These are phyloP conservation scores for Suillus discolor DNA, from an alignment of 768 basidiomycete genomes.

Conservation along the genomic window DNA sequence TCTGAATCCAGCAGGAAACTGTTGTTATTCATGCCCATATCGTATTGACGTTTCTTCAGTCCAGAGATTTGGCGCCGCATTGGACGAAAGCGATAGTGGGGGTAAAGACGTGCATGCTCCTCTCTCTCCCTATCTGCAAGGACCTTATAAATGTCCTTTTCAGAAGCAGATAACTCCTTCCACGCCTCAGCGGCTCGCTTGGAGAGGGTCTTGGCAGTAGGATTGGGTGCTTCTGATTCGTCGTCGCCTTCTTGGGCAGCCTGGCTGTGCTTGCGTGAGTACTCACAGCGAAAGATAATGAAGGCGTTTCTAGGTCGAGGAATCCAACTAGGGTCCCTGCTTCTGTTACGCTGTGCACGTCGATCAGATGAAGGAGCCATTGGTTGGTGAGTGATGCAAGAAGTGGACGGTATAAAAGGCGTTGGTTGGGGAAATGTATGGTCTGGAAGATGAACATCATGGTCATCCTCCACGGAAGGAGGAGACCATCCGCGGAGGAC, in stretches of 20 bases:
- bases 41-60: constrained; percentile 19
- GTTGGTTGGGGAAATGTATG: constrained; percentile 13
- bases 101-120: constrained; percentile 58
- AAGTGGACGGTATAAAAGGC: constrained; percentile 7
- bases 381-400: constrained; percentile 8
- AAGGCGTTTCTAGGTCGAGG: constrained; percentile 72
- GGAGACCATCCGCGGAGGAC: constrained; percentile 31
- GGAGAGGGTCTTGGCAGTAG: constrained; percentile 60
- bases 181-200: constrained; percentile 79
- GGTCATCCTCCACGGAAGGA: constrained; percentile 25
- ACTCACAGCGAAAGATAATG: constrained; percentile 75
- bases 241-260: constrained; percentile 37
- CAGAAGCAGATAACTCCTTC: constrained; percentile 53
- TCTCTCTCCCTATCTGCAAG: constrained; percentile 59
- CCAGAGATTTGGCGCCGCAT: constrained; percentile 38
- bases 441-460: constrained; percentile 28
- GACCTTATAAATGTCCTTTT: constrained; percentile 50
- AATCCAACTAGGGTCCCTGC: constrained; percentile 57
- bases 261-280: constrained; percentile 49
- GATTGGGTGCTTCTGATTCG: constrained; percentile 17
- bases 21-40: constrained; percentile 22
- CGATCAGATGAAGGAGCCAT: constrained; percentile 41
- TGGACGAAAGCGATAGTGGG: constrained; percentile 67
- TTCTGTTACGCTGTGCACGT: constrained; percentile 40
- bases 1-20: constrained; percentile 1